Evolutionary conservation across 768 basidiomycete genomes (phyloP).

Genomic region (Mycena albidolilacea): DNA sequence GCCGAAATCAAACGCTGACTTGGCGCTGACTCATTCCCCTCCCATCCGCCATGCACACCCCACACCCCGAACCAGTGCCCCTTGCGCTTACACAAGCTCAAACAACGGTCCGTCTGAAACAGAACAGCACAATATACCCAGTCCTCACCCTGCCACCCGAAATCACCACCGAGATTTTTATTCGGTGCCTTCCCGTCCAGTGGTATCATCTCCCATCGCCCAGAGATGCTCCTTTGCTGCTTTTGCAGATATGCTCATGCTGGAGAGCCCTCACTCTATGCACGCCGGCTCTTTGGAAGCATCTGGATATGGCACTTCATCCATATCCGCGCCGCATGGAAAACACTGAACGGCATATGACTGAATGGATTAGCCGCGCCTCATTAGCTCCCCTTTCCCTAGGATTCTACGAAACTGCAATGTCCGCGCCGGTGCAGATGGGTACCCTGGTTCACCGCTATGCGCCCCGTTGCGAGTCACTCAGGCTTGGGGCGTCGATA

Average conservation of each 20-base stretch:
- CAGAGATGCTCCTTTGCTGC: background rate
- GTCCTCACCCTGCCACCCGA: background rate
- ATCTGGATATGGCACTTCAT: background rate
- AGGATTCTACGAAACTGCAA: background rate
- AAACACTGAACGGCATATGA: background rate
- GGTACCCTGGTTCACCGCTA: background rate
- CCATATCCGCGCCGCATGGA: background rate
- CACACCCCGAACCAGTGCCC: too few relatives aligned
- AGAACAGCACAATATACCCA: background rate
- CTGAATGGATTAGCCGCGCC: background rate
- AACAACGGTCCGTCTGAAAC: background rate
- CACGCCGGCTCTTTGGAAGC: constrained; percentile 4
- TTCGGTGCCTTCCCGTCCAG: background rate
- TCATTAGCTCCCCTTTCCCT: background rate
- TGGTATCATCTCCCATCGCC: background rate
- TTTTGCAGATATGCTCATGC: background rate
- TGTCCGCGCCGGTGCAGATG: background rate
- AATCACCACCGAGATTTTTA: background rate
- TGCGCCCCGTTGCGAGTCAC: background rate
- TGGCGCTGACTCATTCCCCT: too few relatives aligned
- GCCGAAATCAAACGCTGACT: too few relatives aligned
- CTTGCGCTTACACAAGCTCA: too few relatives aligned
- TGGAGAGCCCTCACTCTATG: background rate
- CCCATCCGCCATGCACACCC: too few relatives aligned
- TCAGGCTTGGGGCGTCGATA: background rate